Base-by-base conservation (phyloP, 75 land plant genomes). In the Selaginella moellendorffii region DNA sequence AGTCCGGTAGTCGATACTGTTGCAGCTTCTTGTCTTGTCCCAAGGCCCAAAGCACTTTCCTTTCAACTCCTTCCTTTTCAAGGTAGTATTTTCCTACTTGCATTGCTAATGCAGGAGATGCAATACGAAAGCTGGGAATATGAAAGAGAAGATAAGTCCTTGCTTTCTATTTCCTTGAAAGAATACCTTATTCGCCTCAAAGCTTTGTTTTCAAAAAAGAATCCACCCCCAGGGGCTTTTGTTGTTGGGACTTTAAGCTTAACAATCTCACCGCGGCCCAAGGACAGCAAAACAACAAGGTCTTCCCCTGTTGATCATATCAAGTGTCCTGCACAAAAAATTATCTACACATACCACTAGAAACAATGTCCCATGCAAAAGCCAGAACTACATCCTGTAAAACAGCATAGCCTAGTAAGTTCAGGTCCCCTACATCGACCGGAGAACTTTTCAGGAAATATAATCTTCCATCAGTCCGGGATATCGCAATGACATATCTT, bases 1-100 rank as follows among this genome's bases (percentile, higher is more conserved):
- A 63, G 12, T 74, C 72, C 2, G 76, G 76, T 1, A 74, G 30
- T 0, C 76, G 71, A 59, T 68, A 74, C 54, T 74, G 76, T n/a
- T 69, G 66, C 23, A 74, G 52, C 31, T 56, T 68, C 30, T 74
- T 74, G 18, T 58, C 66, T 26, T 68, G 42, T 0, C 72, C 72
- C 28, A 74, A 29, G 1, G 46, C 66, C 76, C 76, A 74, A 1
- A 74, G 26, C 0, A 74, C 24, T 24, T 59, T 74, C 19, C 72
- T 62, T 19, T 74, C 76, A 1, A 64, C 67, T 30, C 29, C 62
- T 46, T 74, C 76, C 30, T 74, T 74, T n/a, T 63, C 71, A 18
- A 74, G 29, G 30, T 20, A 64, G 52, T 74, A 74, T 30, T 69
- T 74, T 2, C 73, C 66, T 27, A 54, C 52, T 29, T 24, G 54